A percentile compares a stretch with the other conserved stretches of the same genome.
Evolutionary conservation across 2,329 filamentous ascomycete species (phyloP).

Genomic region (Lachnellula hyalina): DNA sequence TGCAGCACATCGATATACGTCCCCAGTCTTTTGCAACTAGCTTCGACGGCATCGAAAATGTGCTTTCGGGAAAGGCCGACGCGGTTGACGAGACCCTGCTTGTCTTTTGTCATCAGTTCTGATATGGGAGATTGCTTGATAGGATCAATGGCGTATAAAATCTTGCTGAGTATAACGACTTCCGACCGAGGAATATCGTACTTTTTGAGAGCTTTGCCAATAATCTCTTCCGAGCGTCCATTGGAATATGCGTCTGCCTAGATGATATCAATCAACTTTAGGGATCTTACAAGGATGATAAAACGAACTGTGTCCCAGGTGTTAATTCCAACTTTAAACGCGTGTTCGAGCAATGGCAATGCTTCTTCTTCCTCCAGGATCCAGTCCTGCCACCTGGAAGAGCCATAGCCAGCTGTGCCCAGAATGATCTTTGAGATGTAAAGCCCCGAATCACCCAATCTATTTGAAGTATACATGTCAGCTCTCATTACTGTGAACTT

Average conservation of each 20-base stretch:
- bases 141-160: slow-evolving; percentile 32
- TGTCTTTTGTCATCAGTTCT: slow-evolving; percentile 28
- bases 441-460: no score
- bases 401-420: no score
- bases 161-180: slow-evolving; percentile 62
- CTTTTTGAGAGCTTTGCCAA: slow-evolving; percentile 54
- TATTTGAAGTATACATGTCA: no score
- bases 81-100: slow-evolving; percentile 39
- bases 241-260: slow-evolving; percentile 45
- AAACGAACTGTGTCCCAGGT: slow-evolving; percentile 38
- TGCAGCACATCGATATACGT: slow-evolving; percentile 46
- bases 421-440: no score
- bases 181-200: slow-evolving; percentile 60
- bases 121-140: slow-evolving; percentile 6
- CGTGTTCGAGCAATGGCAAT: slow-evolving; percentile 47
- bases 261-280: no score
- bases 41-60: slow-evolving; percentile 60
- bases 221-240: slow-evolving; percentile 36
- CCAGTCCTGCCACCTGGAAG: no score
- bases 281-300: no score
- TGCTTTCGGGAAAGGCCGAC: slow-evolving; percentile 55
- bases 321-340: slow-evolving; percentile 46
- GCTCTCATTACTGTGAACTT: no score
- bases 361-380: slow-evolving; percentile 28
- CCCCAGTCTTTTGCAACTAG: slow-evolving; percentile 46